phyloP scores from a whole-genome alignment of 306 rosid species.

The Sesbania bispinosa region DNA sequence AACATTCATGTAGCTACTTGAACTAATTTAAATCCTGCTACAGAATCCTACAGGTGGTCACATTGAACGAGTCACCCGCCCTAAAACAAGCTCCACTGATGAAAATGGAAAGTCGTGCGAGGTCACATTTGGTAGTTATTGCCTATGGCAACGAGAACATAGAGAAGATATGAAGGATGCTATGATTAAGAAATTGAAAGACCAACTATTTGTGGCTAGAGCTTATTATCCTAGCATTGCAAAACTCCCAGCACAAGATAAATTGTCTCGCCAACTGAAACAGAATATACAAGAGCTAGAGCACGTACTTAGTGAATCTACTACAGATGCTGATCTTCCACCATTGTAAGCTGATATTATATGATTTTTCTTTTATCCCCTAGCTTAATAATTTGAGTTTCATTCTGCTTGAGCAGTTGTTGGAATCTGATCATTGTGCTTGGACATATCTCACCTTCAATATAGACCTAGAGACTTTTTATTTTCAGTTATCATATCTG shows the following conservation, averaged over 20 bases:
- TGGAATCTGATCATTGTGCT: slow-evolving; percentile 21
- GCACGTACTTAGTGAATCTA: slow-evolving; percentile 84
- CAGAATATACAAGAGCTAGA: slow-evolving; percentile 95
- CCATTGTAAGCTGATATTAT: slow-evolving; percentile 59
- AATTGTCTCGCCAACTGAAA: slow-evolving; percentile 75
- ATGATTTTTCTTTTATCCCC: slow-evolving; percentile 11
- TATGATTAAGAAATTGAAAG: slow-evolving; percentile 84
- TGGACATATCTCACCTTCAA: slow-evolving; percentile 17
- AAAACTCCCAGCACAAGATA: slow-evolving; percentile 72
- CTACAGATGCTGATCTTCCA: slow-evolving; percentile 90
- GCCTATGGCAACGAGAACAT: slow-evolving; percentile 80
- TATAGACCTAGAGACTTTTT: background rate
- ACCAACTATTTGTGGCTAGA: slow-evolving; percentile 91
- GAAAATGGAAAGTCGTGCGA: slow-evolving; percentile 75
- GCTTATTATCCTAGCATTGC: slow-evolving; percentile 93
- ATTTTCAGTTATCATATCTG: slow-evolving; percentile 2
- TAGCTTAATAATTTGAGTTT: slow-evolving; percentile 9
- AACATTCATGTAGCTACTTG: slow-evolving; percentile 12
- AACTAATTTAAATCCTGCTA: slow-evolving; percentile 33
- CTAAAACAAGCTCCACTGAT: slow-evolving; percentile 40
- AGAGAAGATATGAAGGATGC: slow-evolving; percentile 80
- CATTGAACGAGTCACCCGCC: slow-evolving; percentile 28
- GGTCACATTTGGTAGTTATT: slow-evolving; percentile 84
- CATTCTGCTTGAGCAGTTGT: slow-evolving; percentile 10
- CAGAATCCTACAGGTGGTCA: slow-evolving; percentile 53